Evolutionary conservation across 495 filamentous ascomycete species (phyloP).

Genomic region (Neurospora discreta): DNA sequence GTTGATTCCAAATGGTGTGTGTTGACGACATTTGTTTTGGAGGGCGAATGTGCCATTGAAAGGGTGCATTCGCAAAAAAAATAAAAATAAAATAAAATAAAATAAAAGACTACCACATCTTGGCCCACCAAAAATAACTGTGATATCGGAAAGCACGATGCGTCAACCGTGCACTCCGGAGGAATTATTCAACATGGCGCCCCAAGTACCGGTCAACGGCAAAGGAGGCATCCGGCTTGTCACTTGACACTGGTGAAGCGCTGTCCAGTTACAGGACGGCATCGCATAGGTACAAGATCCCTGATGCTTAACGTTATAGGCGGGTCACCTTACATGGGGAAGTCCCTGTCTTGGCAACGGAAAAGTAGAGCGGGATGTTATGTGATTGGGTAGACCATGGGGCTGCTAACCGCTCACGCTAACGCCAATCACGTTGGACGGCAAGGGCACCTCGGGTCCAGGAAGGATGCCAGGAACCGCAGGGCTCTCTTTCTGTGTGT

Average conservation of each 20-base stretch:
- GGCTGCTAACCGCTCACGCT: slow-evolving; percentile 31
- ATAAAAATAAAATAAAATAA: neutral
- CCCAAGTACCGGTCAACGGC: neutral
- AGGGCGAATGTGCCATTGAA: neutral
- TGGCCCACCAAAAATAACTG: neutral
- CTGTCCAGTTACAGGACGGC: slow-evolving; percentile 16
- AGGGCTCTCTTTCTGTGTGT: neutral
- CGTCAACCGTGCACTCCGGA: neutral
- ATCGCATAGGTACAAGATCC: slow-evolving; percentile 12
- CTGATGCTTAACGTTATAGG: neutral
- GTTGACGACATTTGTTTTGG: neutral
- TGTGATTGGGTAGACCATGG: slow-evolving; percentile 23
- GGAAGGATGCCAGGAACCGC: neutral
- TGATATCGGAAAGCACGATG: neutral
- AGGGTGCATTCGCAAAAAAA: neutral
- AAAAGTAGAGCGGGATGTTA: slow-evolving; percentile 5
- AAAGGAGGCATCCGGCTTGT: slow-evolving; percentile 6
- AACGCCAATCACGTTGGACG: slow-evolving; percentile 30
- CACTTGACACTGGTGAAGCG: slow-evolving; percentile 20
- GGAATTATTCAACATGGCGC: neutral
- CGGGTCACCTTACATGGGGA: neutral
- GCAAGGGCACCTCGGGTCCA: slow-evolving; percentile 2
- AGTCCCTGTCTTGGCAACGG: slow-evolving; percentile 12
- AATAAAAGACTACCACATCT: neutral
- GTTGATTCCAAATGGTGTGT: neutral